Percentiles rank a stretch among this genome's conserved stretches.
Evolutionary conservation across 2,329 filamentous ascomycete species (phyloP).

Genomic region (Ceratocystis harringtonii): DNA sequence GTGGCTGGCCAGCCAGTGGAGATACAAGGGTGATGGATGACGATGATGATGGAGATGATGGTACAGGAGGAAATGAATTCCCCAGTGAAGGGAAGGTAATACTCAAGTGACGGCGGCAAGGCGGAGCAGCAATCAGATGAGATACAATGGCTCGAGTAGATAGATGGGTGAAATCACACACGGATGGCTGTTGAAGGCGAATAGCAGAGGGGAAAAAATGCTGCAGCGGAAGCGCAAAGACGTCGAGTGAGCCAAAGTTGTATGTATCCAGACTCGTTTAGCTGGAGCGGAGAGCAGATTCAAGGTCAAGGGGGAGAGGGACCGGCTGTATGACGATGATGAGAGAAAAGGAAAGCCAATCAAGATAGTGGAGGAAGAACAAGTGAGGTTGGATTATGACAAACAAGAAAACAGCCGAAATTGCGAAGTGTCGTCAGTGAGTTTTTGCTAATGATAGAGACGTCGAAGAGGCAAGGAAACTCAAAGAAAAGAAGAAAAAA

Average conservation of each 20-base stretch:
- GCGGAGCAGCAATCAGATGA: not conserved
- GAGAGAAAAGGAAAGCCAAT: not conserved
- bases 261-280: not conserved
- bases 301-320: not conserved
- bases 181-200: not conserved
- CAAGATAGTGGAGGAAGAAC: not conserved
- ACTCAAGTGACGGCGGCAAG: not conserved
- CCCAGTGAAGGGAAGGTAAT: not conserved
- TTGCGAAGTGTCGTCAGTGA: not conserved
- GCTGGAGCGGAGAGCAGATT: not conserved
- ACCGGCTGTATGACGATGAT: too few relatives aligned
- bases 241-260: too few relatives aligned
- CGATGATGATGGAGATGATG: not conserved
- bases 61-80: slow-evolving; percentile 1
- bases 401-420: not conserved
- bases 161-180: not conserved
- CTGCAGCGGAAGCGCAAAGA: too few relatives aligned
- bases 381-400: not conserved
- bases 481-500: not conserved
- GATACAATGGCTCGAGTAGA: not conserved
- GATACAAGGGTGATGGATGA: not conserved
- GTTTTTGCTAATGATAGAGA: not conserved
- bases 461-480: not conserved
- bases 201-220: not conserved
- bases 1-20: not conserved